Percentiles rank a stretch among this genome's conserved stretches.
Conservation (phyloP, 2,329 filamentous ascomycete genomes). For the Hypoxylon sp. region DNA sequence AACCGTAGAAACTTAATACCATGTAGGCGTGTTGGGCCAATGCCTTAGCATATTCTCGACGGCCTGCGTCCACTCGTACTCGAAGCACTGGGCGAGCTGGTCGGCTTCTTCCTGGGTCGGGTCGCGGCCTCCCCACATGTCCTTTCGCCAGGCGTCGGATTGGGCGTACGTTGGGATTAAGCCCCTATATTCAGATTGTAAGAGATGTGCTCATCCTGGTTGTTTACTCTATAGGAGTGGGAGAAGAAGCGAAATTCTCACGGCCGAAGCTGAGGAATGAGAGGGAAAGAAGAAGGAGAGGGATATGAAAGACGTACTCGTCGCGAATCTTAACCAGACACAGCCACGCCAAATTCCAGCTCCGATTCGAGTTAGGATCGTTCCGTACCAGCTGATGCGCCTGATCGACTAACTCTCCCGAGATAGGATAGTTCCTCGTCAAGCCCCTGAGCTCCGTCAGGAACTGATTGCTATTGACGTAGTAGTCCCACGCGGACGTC, state of each 20-base stretch:
- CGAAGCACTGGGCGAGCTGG: slow-evolving; percentile 71
- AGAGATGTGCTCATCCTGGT: too few relatives aligned
- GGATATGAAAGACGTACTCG: slow-evolving; percentile 62
- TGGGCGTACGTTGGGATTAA: slow-evolving; percentile 72
- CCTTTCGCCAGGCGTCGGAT: slow-evolving; percentile 69
- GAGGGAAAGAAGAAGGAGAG: neutral
- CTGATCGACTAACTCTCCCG: slow-evolving; percentile 72
- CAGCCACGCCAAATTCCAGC: slow-evolving; percentile 83
- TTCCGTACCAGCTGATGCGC: slow-evolving; percentile 72
- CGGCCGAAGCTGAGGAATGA: too few relatives aligned
- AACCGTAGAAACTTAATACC: slow-evolving; percentile 54
- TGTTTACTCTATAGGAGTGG: too few relatives aligned
- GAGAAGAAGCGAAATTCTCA: neutral
- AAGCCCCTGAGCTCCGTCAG: slow-evolving; percentile 76
- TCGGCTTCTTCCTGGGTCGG: slow-evolving; percentile 68
- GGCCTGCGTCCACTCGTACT: slow-evolving; percentile 74
- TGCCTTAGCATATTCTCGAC: slow-evolving; percentile 75
- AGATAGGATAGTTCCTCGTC: slow-evolving; percentile 75
- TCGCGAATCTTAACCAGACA: slow-evolving; percentile 74
- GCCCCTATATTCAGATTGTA: slow-evolving; percentile 61
- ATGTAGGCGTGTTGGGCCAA: slow-evolving; percentile 72
- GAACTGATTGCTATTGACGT: slow-evolving; percentile 76
- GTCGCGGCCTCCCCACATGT: slow-evolving; percentile 75
- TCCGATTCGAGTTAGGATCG: slow-evolving; percentile 74
- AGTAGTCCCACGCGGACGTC: slow-evolving; percentile 77